Evolutionary conservation across 1,139 yeast species (phyloP), one percentile per base, ranked within the genome.

Genomic region (Sugiyamaella pinicola): DNA sequence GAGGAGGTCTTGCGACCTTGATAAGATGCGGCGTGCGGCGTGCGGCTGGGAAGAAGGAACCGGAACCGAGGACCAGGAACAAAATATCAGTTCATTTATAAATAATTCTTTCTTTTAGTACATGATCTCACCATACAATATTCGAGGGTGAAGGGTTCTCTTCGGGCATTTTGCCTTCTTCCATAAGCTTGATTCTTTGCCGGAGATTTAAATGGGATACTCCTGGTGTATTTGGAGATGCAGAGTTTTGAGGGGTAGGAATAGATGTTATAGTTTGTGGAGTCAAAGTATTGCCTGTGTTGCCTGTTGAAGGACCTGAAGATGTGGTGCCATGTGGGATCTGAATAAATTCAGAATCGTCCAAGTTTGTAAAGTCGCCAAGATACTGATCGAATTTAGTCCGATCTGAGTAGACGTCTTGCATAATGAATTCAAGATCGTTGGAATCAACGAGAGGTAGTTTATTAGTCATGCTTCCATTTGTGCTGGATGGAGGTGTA

Each of bases 101-200:
- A n/a, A 35, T 17, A 8, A 13, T 17, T 35, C 22, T 35, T 35
- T 5, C n/a, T 35, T 8, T 17, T 35, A n/a, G 12, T 29, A 29
- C 12, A 12, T 8, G 34, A 4, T 13, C 13, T 22, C 37, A 55
- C 58, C 58, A 57, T 38, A 57, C 51, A 29, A 55, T 49, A 40
- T 53, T 49, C 15, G 59, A 48, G n/a, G 47, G 40, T 3, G 52
- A 40, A 10, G 53, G 51, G 19, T 41, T 52, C 34, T 58, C 61
- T n/a, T 59, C 62, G 4, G 53, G 57, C 38, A 55, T 40, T 21
- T 49, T 38, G 26, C 65, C 66, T 10, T 64, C 66, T 49, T 65
- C 69, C 67, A 65, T 60, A 55, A 65, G 52, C 42, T 64, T 59
- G 39, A 65, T 65, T 21, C 69, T 59, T 49, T 65, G 61, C 1